These are phyloP conservation scores for Emericellopsis atlantica DNA, from an alignment of 2,329 filamentous ascomycete species.

Conservation along the genomic window DNA sequence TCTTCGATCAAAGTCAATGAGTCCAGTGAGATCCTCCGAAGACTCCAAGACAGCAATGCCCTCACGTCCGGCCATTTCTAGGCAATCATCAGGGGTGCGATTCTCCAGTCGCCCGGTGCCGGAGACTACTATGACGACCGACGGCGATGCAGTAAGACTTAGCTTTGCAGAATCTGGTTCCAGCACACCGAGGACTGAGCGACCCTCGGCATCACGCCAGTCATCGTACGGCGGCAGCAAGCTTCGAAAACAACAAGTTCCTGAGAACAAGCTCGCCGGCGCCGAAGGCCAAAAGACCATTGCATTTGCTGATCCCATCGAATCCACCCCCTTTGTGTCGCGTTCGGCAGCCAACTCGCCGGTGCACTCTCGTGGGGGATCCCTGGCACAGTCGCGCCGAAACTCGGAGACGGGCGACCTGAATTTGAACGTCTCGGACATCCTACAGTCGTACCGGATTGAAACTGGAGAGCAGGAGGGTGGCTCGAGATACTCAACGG, in stretches of 20 bases:
- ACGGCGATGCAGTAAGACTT: conserved; percentile 49
- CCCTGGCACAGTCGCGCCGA: conserved; percentile 21
- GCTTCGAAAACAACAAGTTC: conserved; percentile 51
- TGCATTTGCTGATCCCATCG: conserved; percentile 41
- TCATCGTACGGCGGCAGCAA: conserved; percentile 38
- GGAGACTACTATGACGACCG: conserved; percentile 50
- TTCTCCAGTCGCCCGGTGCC: conserved; percentile 67
- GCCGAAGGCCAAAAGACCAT: conserved; percentile 44
- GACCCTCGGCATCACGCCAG: conserved; percentile 24
- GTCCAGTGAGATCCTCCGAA: neutral
- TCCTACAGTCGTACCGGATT: conserved; percentile 25
- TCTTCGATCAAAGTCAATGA: too few relatives aligned
- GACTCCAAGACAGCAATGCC: neutral
- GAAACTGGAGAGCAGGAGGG: conserved; percentile 13
- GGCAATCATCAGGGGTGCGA: conserved; percentile 40
- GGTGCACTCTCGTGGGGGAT: conserved; percentile 8
- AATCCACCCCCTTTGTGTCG: conserved; percentile 3
- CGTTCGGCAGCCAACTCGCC: conserved; percentile 8
- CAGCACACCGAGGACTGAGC: conserved; percentile 15
- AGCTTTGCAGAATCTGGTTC: conserved; percentile 45
- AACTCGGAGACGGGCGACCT: conserved; percentile 18
- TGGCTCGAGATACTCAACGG: conserved; percentile 39
- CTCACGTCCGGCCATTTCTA: conserved; percentile 25
- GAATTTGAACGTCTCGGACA: conserved; percentile 28
- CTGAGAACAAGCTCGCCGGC: conserved; percentile 44